Evolutionary conservation across 1,284 basidiomycete genomes (phyloP), one percentile per base, ranked within the genome.

Genomic region (Chondrostereum purpureum): DNA sequence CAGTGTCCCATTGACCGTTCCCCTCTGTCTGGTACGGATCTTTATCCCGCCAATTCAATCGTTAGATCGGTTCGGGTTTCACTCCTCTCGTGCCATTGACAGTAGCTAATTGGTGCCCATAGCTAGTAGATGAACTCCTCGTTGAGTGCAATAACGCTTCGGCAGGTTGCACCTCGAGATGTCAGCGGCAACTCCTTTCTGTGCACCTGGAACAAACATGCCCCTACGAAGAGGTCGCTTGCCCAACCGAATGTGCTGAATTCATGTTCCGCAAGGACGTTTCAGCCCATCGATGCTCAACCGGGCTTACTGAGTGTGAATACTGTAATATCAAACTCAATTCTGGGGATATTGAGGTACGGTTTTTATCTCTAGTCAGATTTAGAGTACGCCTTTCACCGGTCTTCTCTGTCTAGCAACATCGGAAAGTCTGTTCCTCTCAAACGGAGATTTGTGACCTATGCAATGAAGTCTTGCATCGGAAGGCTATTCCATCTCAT

Each of bases 1-100:
- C 77, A 81, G 52, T 93, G 90, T 59, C 90, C 90, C n/a, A 80
- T 92, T 36, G 90, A 92, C 63, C 77, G 90, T 14, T 80, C 76
- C 13, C 70, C 78, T 0, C 69, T 92, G 27, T 58, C 63, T 2
- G 39, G 64, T 14, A 65, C 65, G 12, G 77, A 85, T 54, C 64
- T 90, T 43, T 52, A 56, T 2, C 75, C 78, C 13, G 82, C 85
- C 11, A 75, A 80, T 57, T 77, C 82, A 8, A 78, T 90, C 23
- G 70, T 90, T 27, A 76, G 85, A 54, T 79, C 85, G 51, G 87
- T 89, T 53, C 51, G 84, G n/a, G n/a, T n/a, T n/a, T n/a, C n/a
- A n/a, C n/a, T n/a, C n/a, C n/a, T n/a, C n/a, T n/a, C n/a, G n/a
- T n/a, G n/a, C n/a, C n/a, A n/a, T n/a, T n/a, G n/a, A n/a, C n/a